Evolutionary conservation across 768 basidiomycete species (phyloP).

Genomic region (Rhizopogon sp.): DNA sequence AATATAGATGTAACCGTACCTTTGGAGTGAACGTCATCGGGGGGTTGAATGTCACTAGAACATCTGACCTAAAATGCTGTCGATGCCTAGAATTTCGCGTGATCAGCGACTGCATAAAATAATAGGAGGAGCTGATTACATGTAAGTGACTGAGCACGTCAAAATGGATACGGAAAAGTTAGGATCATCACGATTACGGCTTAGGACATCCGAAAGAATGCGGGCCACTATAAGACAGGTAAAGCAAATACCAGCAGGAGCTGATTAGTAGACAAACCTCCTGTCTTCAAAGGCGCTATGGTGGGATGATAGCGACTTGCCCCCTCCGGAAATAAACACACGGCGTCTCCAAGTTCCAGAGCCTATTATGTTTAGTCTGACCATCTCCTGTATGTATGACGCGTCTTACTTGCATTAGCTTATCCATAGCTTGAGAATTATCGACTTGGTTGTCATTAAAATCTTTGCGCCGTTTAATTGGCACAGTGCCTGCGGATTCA

Average conservation of each 20-base stretch:
- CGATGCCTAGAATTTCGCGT: slow-evolving; percentile 51
- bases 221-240: slow-evolving; percentile 54
- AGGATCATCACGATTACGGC: slow-evolving; percentile 59
- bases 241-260: background rate
- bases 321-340: slow-evolving; percentile 86
- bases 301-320: slow-evolving; percentile 80
- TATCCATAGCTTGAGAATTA: slow-evolving; percentile 65
- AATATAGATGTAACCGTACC: slow-evolving; percentile 27
- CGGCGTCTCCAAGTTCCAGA: slow-evolving; percentile 68
- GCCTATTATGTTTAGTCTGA: slow-evolving; percentile 40
- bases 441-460: slow-evolving; percentile 48
- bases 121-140: slow-evolving; percentile 35
- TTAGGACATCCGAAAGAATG: slow-evolving; percentile 72
- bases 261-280: slow-evolving; percentile 43
- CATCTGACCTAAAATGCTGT: slow-evolving; percentile 84
- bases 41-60: slow-evolving; percentile 76
- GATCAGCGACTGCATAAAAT: background rate
- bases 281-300: slow-evolving; percentile 86
- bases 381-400: slow-evolving; percentile 1
- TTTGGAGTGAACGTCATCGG: slow-evolving; percentile 64
- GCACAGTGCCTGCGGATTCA: slow-evolving; percentile 83
- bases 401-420: slow-evolving; percentile 55
- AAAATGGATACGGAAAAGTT: slow-evolving; percentile 69
- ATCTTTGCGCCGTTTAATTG: slow-evolving; percentile 75
- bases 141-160: slow-evolving; percentile 81